Evolutionary conservation across 768 basidiomycete species (phyloP).

Genomic region (Trametes cinnabarina): DNA sequence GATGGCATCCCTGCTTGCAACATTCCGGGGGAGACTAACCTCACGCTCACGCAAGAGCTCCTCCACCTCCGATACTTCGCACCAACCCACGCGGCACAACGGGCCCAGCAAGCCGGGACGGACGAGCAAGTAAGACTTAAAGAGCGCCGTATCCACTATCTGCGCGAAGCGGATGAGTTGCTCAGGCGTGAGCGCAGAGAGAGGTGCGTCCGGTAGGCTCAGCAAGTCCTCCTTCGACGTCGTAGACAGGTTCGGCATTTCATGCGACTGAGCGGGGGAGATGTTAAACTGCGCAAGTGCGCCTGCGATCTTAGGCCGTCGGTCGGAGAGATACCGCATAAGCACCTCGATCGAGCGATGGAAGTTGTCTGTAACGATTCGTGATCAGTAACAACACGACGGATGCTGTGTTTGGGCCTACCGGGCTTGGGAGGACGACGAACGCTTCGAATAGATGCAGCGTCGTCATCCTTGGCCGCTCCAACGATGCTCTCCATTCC

Average conservation of each 20-base stretch:
- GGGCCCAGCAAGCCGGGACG: conserved; percentile 80
- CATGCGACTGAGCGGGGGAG: conserved; percentile 66
- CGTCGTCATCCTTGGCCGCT: conserved; percentile 60
- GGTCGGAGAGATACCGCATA: conserved; percentile 83
- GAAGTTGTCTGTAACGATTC: conserved; percentile 46
- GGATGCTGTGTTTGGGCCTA: no score
- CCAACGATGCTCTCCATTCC: conserved; percentile 54
- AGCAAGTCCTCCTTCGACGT: conserved; percentile 75
- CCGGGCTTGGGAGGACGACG: conserved; percentile 32
- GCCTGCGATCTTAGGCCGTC: conserved; percentile 80
- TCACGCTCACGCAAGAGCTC: conserved; percentile 76
- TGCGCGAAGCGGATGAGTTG: conserved; percentile 88
- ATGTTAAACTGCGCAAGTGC: conserved; percentile 70
- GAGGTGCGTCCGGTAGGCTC: conserved; percentile 69
- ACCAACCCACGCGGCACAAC: conserved; percentile 90
- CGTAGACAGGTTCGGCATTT: conserved; percentile 68
- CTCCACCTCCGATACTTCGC: conserved; percentile 93
- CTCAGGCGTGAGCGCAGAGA: conserved; percentile 72
- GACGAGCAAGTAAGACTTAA: conserved; percentile 87
- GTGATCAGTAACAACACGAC: not conserved
- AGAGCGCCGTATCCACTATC: conserved; percentile 91
- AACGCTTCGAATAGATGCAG: conserved; percentile 47
- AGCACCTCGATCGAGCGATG: conserved; percentile 83
- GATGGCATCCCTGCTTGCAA: not conserved
- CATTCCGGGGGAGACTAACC: conserved; percentile 42